Evolutionary conservation across 805 yeast species (phyloP), one percentile per base, ranked within the genome.

Genomic region (Danielozyma ontarioensis): DNA sequence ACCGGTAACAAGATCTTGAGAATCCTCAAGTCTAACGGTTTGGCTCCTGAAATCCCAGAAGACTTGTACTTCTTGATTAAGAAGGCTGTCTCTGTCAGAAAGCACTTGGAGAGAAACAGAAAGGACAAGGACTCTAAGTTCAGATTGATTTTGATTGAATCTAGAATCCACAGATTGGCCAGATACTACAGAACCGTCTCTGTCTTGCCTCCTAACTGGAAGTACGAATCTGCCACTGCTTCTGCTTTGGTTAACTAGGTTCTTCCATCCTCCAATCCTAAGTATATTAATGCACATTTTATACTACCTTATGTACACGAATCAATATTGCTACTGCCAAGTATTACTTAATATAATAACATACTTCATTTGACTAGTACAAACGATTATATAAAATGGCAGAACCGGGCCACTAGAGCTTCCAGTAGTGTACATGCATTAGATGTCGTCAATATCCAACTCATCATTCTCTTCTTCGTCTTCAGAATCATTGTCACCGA

Each of bases 91-190:
- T 66, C 97, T 55, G 96, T 94, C 73, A 93, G 99, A 88, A 93
- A 93, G 86, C 99, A 93, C 77, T 83, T 93, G 70, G 99, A 93
- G 79, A 86, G 94, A 77, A 93, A 93, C 97, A 89, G 99, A 86
- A 93, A 93, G 83, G 99, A 93, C 78, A 90, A 93, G 83, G 99
- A 93, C 78, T 93, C 98, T 60, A 93, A 93, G 79, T 93, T 93
- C 95, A 87, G 99, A 83, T 87, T 93, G 68, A 93, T 93, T 93
- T 83, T 93, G 74, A 89, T 93, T 72, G 99, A 93, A 80, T 90
- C 97, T 53, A 89, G 99, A 88, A 93, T 93, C 79, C 99, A 93
- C 95, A 90, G 99, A 83, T 85, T 93, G 70, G 96, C 98, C 59
- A 86, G 99, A 80, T 93, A 93, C 94, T 93, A 93, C 96, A 90